These are phyloP conservation scores for Penstemon davidsonii DNA, from an alignment of 257 asterid species.

Conservation along the genomic window DNA sequence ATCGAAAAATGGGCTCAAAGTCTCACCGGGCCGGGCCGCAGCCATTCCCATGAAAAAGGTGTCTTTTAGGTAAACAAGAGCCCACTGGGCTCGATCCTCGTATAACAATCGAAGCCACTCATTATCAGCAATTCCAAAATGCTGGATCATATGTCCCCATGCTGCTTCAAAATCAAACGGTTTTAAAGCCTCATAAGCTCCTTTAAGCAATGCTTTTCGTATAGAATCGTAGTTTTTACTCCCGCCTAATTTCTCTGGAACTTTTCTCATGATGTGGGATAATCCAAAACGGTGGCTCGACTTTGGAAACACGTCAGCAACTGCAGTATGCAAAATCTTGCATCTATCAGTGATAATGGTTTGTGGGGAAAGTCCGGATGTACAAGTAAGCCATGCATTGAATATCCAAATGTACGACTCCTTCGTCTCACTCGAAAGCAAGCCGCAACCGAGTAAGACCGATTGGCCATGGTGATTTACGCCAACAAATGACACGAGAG, in stretches of 20 bases:
- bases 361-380: constrained; percentile 52
- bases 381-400: constrained; percentile 59
- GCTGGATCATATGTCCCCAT: constrained; percentile 75
- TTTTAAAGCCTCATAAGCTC: constrained; percentile 61
- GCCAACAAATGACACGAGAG: constrained; percentile 72
- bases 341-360: constrained; percentile 75
- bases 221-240: constrained; percentile 47
- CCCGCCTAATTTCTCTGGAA: constrained; percentile 84
- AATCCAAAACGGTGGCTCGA: constrained; percentile 63
- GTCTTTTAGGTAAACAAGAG: constrained; percentile 73
- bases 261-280: constrained; percentile 65
- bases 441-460: constrained; percentile 80
- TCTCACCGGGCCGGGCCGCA: constrained; percentile 52
- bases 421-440: constrained; percentile 60
- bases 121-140: constrained; percentile 55
- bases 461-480: constrained; percentile 77
- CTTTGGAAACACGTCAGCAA: constrained; percentile 61
- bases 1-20: constrained; percentile 55
- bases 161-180: constrained; percentile 76
- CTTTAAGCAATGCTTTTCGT: constrained; percentile 48
- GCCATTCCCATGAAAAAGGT: constrained; percentile 72
- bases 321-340: constrained; percentile 59
- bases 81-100: constrained; percentile 72
- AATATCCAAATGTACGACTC: constrained; percentile 69
- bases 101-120: constrained; percentile 71